Percentiles rank a stretch among this genome's conserved stretches.
phyloP scores from a whole-genome alignment of 2,329 filamentous ascomycete species.

The Salinomyces thailandicus region DNA sequence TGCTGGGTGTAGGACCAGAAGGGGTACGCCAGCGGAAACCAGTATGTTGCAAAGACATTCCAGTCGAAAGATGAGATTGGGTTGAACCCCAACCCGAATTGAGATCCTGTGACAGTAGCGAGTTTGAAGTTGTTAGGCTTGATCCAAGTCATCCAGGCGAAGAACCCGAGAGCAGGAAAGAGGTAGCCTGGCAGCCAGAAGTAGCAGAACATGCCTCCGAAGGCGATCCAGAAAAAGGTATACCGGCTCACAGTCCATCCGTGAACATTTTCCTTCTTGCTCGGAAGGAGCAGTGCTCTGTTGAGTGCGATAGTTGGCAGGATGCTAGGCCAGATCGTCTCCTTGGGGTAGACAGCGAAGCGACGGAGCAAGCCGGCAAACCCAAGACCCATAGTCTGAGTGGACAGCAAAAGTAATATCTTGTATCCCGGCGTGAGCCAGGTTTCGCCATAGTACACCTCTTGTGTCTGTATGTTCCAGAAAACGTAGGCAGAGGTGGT shows the following conservation, averaged over 20 bases:
- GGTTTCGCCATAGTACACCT: slow-evolving; percentile 4
- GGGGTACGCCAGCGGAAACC: slow-evolving; percentile 44
- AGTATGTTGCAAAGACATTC: slow-evolving; percentile 39
- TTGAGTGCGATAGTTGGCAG: slow-evolving; percentile 86
- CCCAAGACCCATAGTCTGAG: slow-evolving; percentile 71
- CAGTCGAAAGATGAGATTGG: slow-evolving; percentile 78
- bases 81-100: slow-evolving; percentile 64
- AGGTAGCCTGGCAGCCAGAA: slow-evolving; percentile 73
- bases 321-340: slow-evolving; percentile 33
- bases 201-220: slow-evolving; percentile 60
- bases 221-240: slow-evolving; percentile 72
- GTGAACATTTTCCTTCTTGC: slow-evolving; percentile 32
- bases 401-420: slow-evolving; percentile 4
- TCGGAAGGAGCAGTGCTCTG: slow-evolving; percentile 47
- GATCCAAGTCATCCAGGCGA: slow-evolving; percentile 83
- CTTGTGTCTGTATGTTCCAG: slow-evolving; percentile 7
- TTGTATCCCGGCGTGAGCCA: slow-evolving; percentile 7
- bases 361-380: slow-evolving; percentile 72
- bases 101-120: slow-evolving; percentile 50
- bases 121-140: slow-evolving; percentile 76
- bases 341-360: slow-evolving; percentile 53
- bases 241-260: slow-evolving; percentile 59
- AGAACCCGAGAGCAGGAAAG: slow-evolving; percentile 77
- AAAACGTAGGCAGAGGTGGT: slow-evolving; percentile 4
- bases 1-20: slow-evolving; percentile 60